Evolutionary conservation across 306 rosid genomes (phyloP), one percentile per base, ranked within the genome.

Genomic region (Quercus bicolor): DNA sequence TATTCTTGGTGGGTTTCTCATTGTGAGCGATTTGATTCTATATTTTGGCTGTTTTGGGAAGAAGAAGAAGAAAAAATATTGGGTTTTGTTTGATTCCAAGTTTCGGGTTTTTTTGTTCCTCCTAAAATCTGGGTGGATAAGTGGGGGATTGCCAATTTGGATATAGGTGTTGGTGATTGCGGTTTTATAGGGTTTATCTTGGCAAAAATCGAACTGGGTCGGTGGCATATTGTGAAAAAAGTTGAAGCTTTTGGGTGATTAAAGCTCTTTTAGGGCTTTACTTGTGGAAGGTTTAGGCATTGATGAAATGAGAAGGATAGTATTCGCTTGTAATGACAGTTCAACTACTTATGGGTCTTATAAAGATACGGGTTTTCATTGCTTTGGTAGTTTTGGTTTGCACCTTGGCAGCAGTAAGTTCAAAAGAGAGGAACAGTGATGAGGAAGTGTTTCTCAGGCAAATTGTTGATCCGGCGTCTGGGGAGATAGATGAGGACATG

Each of bases 391-490:
- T 89, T 77, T 79, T 90, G 40, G 34, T 91, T 31, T 82, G 78
- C 56, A 74, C 72, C 78, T 79, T 82, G 45, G 75, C 78, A 29
- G 87, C 85, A 19, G 51, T 71, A 26, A 81, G 85, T 81, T 81
- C 84, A 21, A 82, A 83, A 75, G 88, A 79, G 55, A 81, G 80
- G 74, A 83, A 77, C 60, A 85, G 48, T 77, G 43, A 85, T 65
- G 88, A 74, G 66, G 88, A 86, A 75, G 82, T 81, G 61, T 71
- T 86, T 72, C 81, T 89, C 60, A 76, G 75, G 83, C 93, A 80
- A 79, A 75, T 90, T 19, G 87, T 92, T 62, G 92, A 86, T 84
- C 93, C 90, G 4, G 52, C 77, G 15, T 81, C 90, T 80, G 90
- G 89, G 68, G 34, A 85, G 65, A 75, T 91, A 48, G 82, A 89